Conservation (phyloP, 371 early-diverging fungal genomes). For the Mucor irregularis region DNA sequence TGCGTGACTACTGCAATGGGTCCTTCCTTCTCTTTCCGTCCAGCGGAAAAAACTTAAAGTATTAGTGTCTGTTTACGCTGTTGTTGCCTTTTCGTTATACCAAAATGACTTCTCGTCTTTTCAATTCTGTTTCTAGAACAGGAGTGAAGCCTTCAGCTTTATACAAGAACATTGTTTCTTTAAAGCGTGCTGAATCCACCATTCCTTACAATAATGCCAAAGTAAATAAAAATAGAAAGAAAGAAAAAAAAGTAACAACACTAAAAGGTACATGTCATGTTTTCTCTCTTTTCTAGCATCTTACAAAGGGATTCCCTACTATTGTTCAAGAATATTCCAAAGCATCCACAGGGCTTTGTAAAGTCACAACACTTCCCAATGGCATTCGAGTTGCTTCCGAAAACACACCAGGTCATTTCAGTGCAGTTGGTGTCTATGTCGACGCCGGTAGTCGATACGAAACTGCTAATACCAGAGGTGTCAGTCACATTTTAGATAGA, state of each 20-base stretch:
- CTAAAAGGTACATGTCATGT: background rate
- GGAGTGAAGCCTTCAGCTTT: background rate
- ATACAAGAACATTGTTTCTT: slow-evolving; percentile 1
- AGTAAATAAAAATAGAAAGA: slow-evolving; percentile 2
- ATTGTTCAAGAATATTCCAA: slow-evolving; percentile 50
- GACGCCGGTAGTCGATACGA: slow-evolving; percentile 92
- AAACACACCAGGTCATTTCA: slow-evolving; percentile 86
- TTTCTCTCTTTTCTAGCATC: background rate
- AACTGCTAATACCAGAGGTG: slow-evolving; percentile 69
- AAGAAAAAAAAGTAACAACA: background rate
- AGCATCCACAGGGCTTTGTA: slow-evolving; percentile 37
- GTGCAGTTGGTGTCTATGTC: slow-evolving; percentile 85
- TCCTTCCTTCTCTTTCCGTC: no score
- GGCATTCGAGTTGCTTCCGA: slow-evolving; percentile 86
- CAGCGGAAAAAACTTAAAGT: no score
- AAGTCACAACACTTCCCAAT: slow-evolving; percentile 80
- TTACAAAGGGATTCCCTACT: slow-evolving; percentile 29
- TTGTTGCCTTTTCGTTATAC: slow-evolving; percentile 1
- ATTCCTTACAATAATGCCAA: slow-evolving; percentile 11
- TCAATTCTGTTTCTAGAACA: slow-evolving; percentile 11
- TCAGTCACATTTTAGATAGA: slow-evolving; percentile 85
- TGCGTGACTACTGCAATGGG: no score
- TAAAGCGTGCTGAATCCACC: slow-evolving; percentile 27
- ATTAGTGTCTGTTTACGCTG: background rate
- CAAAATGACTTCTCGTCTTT: slow-evolving; percentile 27